Percentiles rank a stretch among this genome's conserved stretches.
Conservation (phyloP, 2,329 filamentous ascomycete genomes). For the Fusarium sp. region DNA sequence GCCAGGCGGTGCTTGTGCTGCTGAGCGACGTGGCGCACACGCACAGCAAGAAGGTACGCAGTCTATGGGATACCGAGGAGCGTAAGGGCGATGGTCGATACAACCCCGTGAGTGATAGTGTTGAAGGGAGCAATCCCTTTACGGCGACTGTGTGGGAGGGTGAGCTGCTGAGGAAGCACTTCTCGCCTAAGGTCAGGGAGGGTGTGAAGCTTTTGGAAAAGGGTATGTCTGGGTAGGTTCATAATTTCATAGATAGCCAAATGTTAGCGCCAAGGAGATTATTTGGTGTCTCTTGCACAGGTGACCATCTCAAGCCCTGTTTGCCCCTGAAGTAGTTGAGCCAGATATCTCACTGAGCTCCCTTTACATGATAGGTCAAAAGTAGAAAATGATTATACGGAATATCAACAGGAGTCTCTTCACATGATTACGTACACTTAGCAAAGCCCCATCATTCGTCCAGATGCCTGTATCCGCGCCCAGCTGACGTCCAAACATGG, state of each 20-base stretch:
- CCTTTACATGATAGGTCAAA: background rate
- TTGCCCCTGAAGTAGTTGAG: background rate
- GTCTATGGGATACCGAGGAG: slow-evolving; percentile 96
- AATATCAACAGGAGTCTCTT: background rate
- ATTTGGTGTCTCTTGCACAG: background rate
- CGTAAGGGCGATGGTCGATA: slow-evolving; percentile 90
- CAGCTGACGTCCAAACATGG: slow-evolving; percentile 1
- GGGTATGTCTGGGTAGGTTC: slow-evolving; percentile 59
- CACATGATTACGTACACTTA: slow-evolving; percentile 14
- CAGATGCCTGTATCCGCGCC: background rate
- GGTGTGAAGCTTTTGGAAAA: slow-evolving; percentile 78
- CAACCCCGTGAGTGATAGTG: slow-evolving; percentile 76
- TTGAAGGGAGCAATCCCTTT: slow-evolving; percentile 92
- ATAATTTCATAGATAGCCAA: slow-evolving; percentile 1
- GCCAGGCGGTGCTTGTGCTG: slow-evolving; percentile 82
- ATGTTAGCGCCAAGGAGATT: background rate
- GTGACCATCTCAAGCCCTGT: background rate
- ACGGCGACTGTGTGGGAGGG: slow-evolving; percentile 94
- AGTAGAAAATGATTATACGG: background rate
- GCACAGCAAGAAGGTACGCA: slow-evolving; percentile 83
- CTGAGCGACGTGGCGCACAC: slow-evolving; percentile 82
- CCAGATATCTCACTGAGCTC: background rate
- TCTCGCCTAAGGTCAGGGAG: slow-evolving; percentile 86
- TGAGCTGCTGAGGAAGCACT: slow-evolving; percentile 87
- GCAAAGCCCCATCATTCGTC: background rate